Evolutionary conservation across 257 asterid genomes (phyloP), one percentile per base, ranked within the genome.

Genomic region (Capsicum rhomboideum): DNA sequence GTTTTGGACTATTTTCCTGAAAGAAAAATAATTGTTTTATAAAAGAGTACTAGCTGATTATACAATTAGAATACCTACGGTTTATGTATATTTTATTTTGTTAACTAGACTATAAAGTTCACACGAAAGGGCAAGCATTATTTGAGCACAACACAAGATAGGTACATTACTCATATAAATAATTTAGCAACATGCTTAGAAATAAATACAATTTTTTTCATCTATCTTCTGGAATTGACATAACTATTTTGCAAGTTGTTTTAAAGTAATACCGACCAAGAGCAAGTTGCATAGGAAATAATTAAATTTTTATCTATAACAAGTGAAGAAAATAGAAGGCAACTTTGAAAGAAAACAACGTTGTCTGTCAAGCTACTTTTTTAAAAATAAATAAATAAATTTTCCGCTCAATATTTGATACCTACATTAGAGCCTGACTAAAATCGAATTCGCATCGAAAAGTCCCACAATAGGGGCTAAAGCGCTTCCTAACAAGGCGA

Each of bases 231-330:
- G 77, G 10, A 59, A 61, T 42, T 59, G 54, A 81, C 59, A 81
- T 42, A 61, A 56, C 21, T 49, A 40, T 44, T 81, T 14, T 58
- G 77, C 84, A 81, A 81, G 54, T 81, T 81, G 84, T 28, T 59
- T 58, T 80, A 80, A 80, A 80, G 69, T 58, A 80, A 21, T 61
- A 37, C 74, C 81, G 81, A 75, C 81, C 81, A 75, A 26, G 46
- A 50, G 26, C 63, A 75, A 75, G 81, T 75, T 75, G 81, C 63
- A 75, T 16, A 14, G 2, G 10, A 50, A 68, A 68, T 68, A 17
- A 49, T 75, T 26, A 75, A 26, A 23, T 6, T 49, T 14, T 29
- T 10, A 61, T 61, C 34, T 3, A 10, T 37, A 14, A n/a, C n/a
- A n/a, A 6, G 17, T 34, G 52, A 68, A 68, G n/a, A 40, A 68